Conservation (phyloP, 768 basidiomycete genomes). For the Mycena pura region DNA sequence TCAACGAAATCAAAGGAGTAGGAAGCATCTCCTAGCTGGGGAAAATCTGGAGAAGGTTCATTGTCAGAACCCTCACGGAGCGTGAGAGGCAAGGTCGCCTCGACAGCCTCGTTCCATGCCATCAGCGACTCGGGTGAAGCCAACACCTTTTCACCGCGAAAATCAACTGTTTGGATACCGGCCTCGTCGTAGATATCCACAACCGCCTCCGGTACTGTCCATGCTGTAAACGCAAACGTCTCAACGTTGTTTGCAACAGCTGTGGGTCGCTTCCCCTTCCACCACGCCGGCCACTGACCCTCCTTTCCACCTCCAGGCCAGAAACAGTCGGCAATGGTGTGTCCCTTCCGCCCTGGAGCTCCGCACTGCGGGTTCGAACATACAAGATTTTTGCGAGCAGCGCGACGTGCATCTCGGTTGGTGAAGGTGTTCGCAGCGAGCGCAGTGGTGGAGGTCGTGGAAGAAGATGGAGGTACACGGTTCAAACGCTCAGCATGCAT, state of each 20-base stretch:
- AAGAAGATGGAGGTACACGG: not conserved
- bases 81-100: not conserved
- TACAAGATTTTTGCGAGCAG: not conserved
- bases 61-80: too few relatives aligned
- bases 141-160: constrained; percentile 12
- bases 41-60: too few relatives aligned
- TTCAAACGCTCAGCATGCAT: constrained; percentile 7
- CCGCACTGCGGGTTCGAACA: constrained; percentile 4
- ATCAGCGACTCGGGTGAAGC: constrained; percentile 9
- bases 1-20: not conserved
- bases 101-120: not conserved
- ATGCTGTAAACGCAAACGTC: constrained; percentile 4
- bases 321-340: constrained; percentile 10
- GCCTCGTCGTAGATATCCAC: constrained; percentile 1
- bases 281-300: constrained; percentile 9
- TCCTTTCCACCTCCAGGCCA: constrained; percentile 22
- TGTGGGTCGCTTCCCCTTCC: constrained; percentile 4
- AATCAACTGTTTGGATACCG: not conserved
- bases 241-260: not conserved
- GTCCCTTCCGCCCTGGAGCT: not conserved
- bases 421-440: not conserved
- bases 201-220: constrained; percentile 5
- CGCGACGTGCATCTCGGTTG: not conserved
- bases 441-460: not conserved
- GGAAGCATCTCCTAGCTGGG: too few relatives aligned